A percentile compares a stretch with the other conserved stretches of the same genome.
These are phyloP conservation scores for Candida glaebosa DNA, from an alignment of 805 yeast genomes.

Conservation along the genomic window DNA sequence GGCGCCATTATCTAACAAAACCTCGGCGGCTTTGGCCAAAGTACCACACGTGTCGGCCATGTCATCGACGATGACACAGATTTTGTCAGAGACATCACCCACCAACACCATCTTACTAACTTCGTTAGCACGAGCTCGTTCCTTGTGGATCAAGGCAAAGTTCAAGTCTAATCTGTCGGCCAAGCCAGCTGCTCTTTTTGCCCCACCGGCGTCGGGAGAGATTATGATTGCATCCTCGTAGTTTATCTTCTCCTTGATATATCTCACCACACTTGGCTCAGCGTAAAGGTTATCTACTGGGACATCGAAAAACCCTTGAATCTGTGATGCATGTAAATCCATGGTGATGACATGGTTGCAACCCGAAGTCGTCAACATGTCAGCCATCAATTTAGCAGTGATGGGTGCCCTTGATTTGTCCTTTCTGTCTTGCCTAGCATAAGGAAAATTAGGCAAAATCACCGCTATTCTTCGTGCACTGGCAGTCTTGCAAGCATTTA, in stretches of 20 bases:
- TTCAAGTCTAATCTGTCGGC: conserved; percentile 90
- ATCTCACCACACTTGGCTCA: conserved; percentile 84
- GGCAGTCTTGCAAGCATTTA: conserved; percentile 94
- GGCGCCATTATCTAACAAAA: conserved; percentile 78
- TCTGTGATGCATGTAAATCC: conserved; percentile 97
- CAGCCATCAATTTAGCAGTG: conserved; percentile 91
- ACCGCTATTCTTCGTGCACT: conserved; percentile 93
- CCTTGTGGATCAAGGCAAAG: conserved; percentile 95
- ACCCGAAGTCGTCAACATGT: conserved; percentile 88
- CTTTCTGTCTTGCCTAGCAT: conserved; percentile 96
- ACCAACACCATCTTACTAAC: conserved; percentile 93
- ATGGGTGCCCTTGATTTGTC: conserved; percentile 96
- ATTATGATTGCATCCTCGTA: conserved; percentile 68
- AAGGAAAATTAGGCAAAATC: conserved; percentile 92
- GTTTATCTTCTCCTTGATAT: conserved; percentile 63
- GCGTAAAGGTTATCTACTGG: conserved; percentile 97
- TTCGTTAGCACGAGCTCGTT: conserved; percentile 92
- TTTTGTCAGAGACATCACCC: conserved; percentile 84
- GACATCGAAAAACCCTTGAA: conserved; percentile 92
- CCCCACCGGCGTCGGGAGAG: conserved; percentile 99
- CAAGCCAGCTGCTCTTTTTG: conserved; percentile 90
- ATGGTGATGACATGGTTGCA: conserved; percentile 93
- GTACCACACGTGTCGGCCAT: conserved; percentile 99
- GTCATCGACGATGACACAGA: conserved; percentile 87
- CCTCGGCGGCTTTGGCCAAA: conserved; percentile 89